A percentile compares a stretch with the other conserved stretches of the same genome.
These are phyloP conservation scores for Pseudozyma flocculosa DNA, from an alignment of 1,284 basidiomycete genomes.

Conservation along the genomic window DNA sequence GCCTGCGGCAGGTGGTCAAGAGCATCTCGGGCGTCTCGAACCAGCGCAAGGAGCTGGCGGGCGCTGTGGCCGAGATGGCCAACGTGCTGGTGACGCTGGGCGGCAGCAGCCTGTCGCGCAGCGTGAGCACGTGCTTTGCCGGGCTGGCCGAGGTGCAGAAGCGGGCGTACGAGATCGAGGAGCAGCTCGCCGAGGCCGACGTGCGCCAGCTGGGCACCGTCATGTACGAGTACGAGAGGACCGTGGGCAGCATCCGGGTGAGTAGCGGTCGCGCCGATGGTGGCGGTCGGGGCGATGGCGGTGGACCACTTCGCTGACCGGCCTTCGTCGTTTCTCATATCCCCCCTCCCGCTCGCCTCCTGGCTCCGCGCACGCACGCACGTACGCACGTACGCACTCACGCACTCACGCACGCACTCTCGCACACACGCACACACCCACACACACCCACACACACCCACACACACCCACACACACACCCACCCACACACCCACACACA, in stretches of 20 bases:
- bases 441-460: too few relatives aligned
- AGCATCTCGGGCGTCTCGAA: constrained; percentile 79
- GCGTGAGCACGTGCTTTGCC: constrained; percentile 57
- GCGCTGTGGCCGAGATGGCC: constrained; percentile 50
- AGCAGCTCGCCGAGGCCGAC: constrained; percentile 51
- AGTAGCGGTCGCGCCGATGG: too few relatives aligned
- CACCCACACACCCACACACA: too few relatives aligned
- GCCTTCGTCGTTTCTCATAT: neutral
- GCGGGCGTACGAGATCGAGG: constrained; percentile 37
- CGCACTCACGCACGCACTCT: too few relatives aligned
- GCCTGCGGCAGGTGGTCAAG: constrained; percentile 80
- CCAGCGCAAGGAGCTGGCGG: constrained; percentile 66
- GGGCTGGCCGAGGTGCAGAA: constrained; percentile 56
- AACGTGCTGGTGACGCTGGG: constrained; percentile 53
- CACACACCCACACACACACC: too few relatives aligned
- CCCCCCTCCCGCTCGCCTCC: too few relatives aligned
- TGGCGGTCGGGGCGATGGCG: too few relatives aligned
- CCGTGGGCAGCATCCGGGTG: constrained; percentile 85
- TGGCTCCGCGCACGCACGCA: neutral
- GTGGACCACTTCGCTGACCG: neutral
- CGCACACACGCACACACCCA: too few relatives aligned
- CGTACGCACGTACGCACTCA: too few relatives aligned
- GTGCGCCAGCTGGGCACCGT: constrained; percentile 64
- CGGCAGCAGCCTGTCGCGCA: constrained; percentile 55
- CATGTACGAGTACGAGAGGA: constrained; percentile 85